Conservation (phyloP, 768 basidiomycete species). For the Termitomyces sp. region DNA sequence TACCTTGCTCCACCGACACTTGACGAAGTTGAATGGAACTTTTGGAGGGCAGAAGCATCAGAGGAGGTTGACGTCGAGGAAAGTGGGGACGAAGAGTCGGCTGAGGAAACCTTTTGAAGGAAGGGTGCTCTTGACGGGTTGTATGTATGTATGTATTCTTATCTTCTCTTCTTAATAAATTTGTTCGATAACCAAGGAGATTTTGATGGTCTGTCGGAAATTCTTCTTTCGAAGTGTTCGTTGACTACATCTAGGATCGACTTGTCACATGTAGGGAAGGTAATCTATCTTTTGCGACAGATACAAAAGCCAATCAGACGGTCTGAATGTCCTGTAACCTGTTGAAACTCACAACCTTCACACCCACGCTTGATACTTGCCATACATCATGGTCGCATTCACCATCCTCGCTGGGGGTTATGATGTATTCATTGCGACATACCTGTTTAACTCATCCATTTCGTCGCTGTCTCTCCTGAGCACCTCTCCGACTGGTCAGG, state of each 20-base stretch:
- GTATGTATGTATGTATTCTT: not conserved
- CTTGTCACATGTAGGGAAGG: conserved; percentile 1
- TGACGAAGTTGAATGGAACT: conserved; percentile 25
- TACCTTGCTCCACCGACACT: conserved; percentile 25
- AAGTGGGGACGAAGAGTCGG: conserved; percentile 6
- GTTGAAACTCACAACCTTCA: not conserved
- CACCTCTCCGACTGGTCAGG: conserved; percentile 44
- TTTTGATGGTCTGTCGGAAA: not conserved
- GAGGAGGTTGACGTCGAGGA: conserved; percentile 15
- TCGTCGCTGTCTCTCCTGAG: conserved; percentile 40
- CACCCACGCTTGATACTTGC: not conserved
- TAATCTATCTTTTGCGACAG: not conserved
- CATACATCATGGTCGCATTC: conserved; percentile 52
- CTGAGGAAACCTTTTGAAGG: conserved; percentile 2
- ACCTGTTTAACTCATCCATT: conserved; percentile 51
- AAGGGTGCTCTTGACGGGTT: not conserved
- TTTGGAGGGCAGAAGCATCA: conserved; percentile 16
- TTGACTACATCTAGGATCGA: not conserved
- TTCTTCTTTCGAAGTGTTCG: not conserved
- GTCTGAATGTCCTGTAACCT: not conserved
- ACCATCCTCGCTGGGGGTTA: conserved; percentile 69
- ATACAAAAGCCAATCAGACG: not conserved
- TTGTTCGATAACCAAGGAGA: not conserved
- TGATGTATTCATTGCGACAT: conserved; percentile 54
- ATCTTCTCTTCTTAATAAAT: not conserved